phyloP scores from a whole-genome alignment of 306 rosid genomes.

The Cicer arietinum region DNA sequence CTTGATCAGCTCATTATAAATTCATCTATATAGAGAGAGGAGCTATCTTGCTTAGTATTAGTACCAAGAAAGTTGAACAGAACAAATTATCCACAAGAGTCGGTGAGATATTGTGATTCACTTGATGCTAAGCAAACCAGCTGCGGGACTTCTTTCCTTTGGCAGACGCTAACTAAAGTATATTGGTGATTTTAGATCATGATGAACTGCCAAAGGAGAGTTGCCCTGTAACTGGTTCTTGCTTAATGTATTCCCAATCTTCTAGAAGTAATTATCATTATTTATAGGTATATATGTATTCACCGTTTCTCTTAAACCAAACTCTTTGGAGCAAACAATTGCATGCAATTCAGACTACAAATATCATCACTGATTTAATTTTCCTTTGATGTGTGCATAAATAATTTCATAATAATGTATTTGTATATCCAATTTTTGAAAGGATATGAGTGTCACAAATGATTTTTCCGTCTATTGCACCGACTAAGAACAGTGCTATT shows the following conservation, averaged over 20 bases:
- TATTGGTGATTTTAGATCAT: background rate
- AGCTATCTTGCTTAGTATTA: constrained; percentile 1
- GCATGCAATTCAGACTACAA: too few species aligned
- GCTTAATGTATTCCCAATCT: constrained; percentile 47
- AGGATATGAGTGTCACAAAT: too few species aligned
- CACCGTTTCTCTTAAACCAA: too few species aligned
- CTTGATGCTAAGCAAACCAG: constrained; percentile 52
- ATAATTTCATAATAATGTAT: too few species aligned
- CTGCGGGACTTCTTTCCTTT: constrained; percentile 67
- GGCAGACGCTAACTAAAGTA: constrained; percentile 53
- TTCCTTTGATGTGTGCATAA: too few species aligned
- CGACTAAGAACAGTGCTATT: too few species aligned
- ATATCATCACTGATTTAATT: too few species aligned
- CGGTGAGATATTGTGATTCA: background rate
- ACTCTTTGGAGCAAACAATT: too few species aligned
- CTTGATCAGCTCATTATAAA: constrained; percentile 34
- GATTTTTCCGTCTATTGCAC: too few species aligned
- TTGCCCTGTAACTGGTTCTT: constrained; percentile 71
- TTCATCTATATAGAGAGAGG: background rate
- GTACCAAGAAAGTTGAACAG: background rate
- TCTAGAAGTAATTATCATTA: too few species aligned
- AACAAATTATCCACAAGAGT: background rate
- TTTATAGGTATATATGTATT: too few species aligned
- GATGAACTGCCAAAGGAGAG: constrained; percentile 85
- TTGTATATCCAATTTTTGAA: too few species aligned